Evolutionary conservation across 768 basidiomycete species (phyloP), one percentile per base, ranked within the genome.

Genomic region (Russula emetica): DNA sequence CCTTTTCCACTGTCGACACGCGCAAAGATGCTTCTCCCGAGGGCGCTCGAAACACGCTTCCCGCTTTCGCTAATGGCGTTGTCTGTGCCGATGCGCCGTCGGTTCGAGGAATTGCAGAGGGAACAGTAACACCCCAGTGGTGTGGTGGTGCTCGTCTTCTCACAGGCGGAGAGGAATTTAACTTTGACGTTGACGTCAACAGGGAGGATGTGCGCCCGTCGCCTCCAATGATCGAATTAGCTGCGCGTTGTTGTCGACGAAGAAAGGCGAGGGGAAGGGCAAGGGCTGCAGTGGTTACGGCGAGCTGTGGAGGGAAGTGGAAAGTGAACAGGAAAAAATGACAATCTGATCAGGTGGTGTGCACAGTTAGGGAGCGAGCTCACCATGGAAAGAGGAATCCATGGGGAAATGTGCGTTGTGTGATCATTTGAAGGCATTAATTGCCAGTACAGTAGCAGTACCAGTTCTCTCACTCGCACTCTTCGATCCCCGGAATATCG

Each of bases 281-380:
- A 22, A 75, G 68, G 1, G 75, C 75, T 5, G 61, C 72, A 1
- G 75, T 73, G 5, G 74, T 72, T 53, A 76, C 45, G 3, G 70
- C 71, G 2, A 75, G 70, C 75, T 76, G 47, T 76, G 47, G 14
- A 13, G 0, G 51, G 38, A 53, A 52, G 42, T 24, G 24, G 9
- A 24, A 44, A n/a, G 9, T 40, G 11, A 20, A n/a, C 5, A 9
- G 44, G n/a, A n/a, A 10, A 10, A 22, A 22, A n/a, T 9, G n/a
- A 22, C 13, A 11, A 28, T 44, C 11, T 53, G 52, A 32, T 16
- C 9, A 24, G 10, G 10, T 8, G 1, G 8, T 16, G 1, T 4
- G 1, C 32, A 8, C 8, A 32, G 32, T 32, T 1, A 1, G 1
- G 16, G 14, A 18, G 22, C 13, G 22, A 4, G 20, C 64, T 50